Percentiles rank a stretch among this genome's conserved stretches.
Conservation (phyloP, 2,329 filamentous ascomycete species). For the Byssoonygena ceratinophila region DNA sequence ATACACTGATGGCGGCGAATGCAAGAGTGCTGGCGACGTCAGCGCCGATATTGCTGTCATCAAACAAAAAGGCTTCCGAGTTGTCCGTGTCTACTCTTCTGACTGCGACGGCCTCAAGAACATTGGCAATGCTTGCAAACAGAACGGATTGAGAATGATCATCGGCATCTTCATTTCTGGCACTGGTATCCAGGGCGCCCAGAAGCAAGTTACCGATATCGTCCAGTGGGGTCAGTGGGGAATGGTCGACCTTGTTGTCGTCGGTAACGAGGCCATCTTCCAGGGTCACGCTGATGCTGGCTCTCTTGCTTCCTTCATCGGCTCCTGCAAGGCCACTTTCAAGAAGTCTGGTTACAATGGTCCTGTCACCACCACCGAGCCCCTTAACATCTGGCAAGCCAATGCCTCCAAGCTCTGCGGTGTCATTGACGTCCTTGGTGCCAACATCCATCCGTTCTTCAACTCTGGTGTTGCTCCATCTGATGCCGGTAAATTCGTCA, state of each 20-base stretch:
- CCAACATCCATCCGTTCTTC: slow-evolving; percentile 94
- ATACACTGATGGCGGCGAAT: slow-evolving; percentile 49
- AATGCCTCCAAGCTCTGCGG: slow-evolving; percentile 55
- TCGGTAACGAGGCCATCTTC: slow-evolving; percentile 87
- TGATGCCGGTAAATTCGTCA: slow-evolving; percentile 65
- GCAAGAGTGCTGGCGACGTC: slow-evolving; percentile 55
- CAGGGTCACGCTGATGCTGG: slow-evolving; percentile 55
- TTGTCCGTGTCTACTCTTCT: slow-evolving; percentile 77
- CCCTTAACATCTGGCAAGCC: slow-evolving; percentile 63
- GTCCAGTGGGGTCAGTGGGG: slow-evolving; percentile 60
- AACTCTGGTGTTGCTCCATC: slow-evolving; percentile 55
- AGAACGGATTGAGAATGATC: slow-evolving; percentile 65
- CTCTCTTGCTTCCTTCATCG: slow-evolving; percentile 61
- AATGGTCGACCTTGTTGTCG: slow-evolving; percentile 65
- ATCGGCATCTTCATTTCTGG: slow-evolving; percentile 75
- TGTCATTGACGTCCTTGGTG: slow-evolving; percentile 65
- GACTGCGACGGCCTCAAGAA: slow-evolving; percentile 74
- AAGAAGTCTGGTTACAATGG: slow-evolving; percentile 56
- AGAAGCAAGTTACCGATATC: slow-evolving; percentile 64
- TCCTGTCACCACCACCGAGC: slow-evolving; percentile 74
- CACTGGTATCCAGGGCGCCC: slow-evolving; percentile 50
- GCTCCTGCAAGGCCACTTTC: slow-evolving; percentile 54
- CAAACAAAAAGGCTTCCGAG: slow-evolving; percentile 54
- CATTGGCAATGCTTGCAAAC: slow-evolving; percentile 58
- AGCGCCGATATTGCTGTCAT: slow-evolving; percentile 52